Conservation (phyloP, 768 basidiomycete species). For the Guyanaporus albipodus region DNA sequence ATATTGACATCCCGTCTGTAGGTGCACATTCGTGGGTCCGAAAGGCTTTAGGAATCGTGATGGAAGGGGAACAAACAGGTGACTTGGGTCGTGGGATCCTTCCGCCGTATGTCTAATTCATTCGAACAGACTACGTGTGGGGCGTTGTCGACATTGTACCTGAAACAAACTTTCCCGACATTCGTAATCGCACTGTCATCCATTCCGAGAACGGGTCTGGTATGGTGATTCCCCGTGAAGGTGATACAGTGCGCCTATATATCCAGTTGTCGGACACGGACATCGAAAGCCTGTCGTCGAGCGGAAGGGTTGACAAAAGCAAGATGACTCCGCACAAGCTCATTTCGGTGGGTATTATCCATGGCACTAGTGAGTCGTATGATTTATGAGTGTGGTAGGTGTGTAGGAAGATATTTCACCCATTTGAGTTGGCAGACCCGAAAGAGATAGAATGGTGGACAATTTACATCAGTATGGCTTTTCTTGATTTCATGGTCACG, state of each 20-base stretch:
- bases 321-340: constrained; percentile 48
- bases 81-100: not conserved
- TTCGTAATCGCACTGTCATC: constrained; percentile 59
- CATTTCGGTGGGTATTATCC: constrained; percentile 41
- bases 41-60: constrained; percentile 39
- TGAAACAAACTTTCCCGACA: constrained; percentile 76
- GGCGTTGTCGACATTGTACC: constrained; percentile 73
- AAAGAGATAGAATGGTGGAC: constrained; percentile 69
- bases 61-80: constrained; percentile 51
- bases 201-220: constrained; percentile 67
- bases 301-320: constrained; percentile 52
- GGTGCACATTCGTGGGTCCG: constrained; percentile 49
- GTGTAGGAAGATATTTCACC: constrained; percentile 51
- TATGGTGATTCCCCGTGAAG: constrained; percentile 73
- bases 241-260: constrained; percentile 65
- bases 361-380: not conserved
- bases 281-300: constrained; percentile 37
- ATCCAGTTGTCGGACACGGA: constrained; percentile 57
- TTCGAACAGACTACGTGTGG: constrained; percentile 66
- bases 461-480: constrained; percentile 56
- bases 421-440: constrained; percentile 48
- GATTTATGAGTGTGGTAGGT: constrained; percentile 34
- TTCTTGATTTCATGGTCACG: not conserved
- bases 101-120: not conserved
- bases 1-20: constrained; percentile 2